Conservation (phyloP, 495 filamentous ascomycete species). For the Hypomontagnella submonticulosa region DNA sequence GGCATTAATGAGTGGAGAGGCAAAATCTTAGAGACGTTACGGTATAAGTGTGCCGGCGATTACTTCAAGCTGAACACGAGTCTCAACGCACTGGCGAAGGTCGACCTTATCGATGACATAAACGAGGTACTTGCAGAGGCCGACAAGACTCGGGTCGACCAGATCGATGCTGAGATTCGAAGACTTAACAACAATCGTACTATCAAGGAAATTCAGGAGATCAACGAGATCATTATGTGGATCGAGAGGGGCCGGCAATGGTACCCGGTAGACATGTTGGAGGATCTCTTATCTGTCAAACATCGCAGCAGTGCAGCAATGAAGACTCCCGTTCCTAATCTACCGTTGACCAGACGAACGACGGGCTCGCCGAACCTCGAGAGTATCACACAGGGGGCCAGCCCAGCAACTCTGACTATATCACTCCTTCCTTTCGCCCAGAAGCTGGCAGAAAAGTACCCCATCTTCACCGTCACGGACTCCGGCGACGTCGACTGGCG, state of each 20-base stretch:
- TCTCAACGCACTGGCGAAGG: constrained; percentile 50
- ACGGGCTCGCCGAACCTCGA: constrained; percentile 19
- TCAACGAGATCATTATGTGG: constrained; percentile 57
- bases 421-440: constrained; percentile 51
- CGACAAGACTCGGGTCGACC: constrained; percentile 50
- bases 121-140: constrained; percentile 51
- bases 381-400: constrained; percentile 17
- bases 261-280: constrained; percentile 38
- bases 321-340: background rate
- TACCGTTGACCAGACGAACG: constrained; percentile 27
- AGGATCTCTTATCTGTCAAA: constrained; percentile 44
- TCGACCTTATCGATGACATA: constrained; percentile 54
- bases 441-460: constrained; percentile 52
- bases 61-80: constrained; percentile 54
- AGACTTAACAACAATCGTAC: constrained; percentile 51
- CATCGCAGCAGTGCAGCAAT: constrained; percentile 14
- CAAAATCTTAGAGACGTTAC: constrained; percentile 47
- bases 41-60: constrained; percentile 50
- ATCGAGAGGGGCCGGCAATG: constrained; percentile 49
- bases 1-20: constrained; percentile 49
- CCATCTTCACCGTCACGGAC: constrained; percentile 50
- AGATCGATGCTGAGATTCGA: constrained; percentile 51
- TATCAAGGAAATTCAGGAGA: constrained; percentile 52
- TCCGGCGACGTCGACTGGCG: constrained; percentile 42
- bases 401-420: constrained; percentile 28